phyloP scores from a whole-genome alignment of 1,284 basidiomycete genomes.

The Moesziomyces sp. region DNA sequence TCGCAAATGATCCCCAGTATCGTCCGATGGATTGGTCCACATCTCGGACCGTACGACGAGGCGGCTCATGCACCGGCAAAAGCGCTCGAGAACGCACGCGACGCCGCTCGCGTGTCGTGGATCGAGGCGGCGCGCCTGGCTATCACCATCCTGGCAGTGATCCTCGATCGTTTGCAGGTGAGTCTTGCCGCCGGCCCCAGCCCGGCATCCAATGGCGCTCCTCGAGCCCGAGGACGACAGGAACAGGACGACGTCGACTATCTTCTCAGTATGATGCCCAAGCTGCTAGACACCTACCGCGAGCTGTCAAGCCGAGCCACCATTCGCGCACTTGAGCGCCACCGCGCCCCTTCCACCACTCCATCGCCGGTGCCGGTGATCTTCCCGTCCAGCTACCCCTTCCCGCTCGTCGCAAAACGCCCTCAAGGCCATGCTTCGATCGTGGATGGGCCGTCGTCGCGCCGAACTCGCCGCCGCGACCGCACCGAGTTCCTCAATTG shows the following conservation, averaged over 20 bases:
- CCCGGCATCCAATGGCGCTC: constrained; percentile 1
- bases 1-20: constrained; percentile 85
- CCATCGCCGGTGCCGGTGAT: constrained; percentile 79
- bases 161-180: constrained; percentile 85
- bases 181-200: constrained; percentile 16
- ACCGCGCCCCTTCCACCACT: constrained; percentile 72
- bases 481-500: constrained; percentile 74
- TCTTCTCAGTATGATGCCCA: constrained; percentile 84
- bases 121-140: constrained; percentile 84
- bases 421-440: constrained; percentile 70
- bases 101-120: constrained; percentile 82
- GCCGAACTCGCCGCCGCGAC: constrained; percentile 40
- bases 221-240: constrained; percentile 68
- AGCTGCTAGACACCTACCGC: constrained; percentile 84
- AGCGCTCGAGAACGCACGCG: constrained; percentile 48
- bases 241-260: constrained; percentile 95
- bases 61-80: constrained; percentile 20
- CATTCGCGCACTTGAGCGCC: constrained; percentile 77
- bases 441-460: constrained; percentile 46
- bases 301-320: constrained; percentile 81
- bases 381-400: constrained; percentile 93
- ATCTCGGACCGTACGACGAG: constrained; percentile 86
- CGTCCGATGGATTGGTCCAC: constrained; percentile 91
- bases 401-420: constrained; percentile 80
- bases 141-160: constrained; percentile 75